Conservation (phyloP, 2,329 filamentous ascomycete species). For the Ascosphaera apis region DNA sequence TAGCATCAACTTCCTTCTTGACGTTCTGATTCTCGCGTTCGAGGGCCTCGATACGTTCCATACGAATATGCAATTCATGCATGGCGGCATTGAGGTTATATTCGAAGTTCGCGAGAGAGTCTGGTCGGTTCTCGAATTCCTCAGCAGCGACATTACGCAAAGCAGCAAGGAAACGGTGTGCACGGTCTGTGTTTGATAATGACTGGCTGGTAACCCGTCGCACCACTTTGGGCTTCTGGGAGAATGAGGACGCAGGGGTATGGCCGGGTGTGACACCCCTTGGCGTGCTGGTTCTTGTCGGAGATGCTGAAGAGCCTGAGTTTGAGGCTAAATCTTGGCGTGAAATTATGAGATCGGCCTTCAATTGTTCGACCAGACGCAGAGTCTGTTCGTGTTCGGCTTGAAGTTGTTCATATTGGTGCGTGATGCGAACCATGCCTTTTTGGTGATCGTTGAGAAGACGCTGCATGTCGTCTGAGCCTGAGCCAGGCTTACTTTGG, state of each 20-base stretch:
- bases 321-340: conserved; percentile 17
- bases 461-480: conserved; percentile 36
- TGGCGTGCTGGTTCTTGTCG: conserved; percentile 36
- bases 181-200: conserved; percentile 56
- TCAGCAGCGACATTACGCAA: conserved; percentile 73
- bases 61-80: conserved; percentile 69
- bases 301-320: conserved; percentile 18
- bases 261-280: neutral
- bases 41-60: conserved; percentile 72
- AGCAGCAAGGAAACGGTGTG: conserved; percentile 73
- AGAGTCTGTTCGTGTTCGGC: conserved; percentile 60
- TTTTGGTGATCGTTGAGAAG: conserved; percentile 56
- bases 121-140: conserved; percentile 59
- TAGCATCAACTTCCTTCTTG: conserved; percentile 91
- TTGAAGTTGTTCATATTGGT: conserved; percentile 66
- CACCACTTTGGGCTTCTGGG: conserved; percentile 43
- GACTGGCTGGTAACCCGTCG: conserved; percentile 85
- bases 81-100: conserved; percentile 76
- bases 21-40: conserved; percentile 63
- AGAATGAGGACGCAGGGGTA: conserved; percentile 17
- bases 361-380: conserved; percentile 74
- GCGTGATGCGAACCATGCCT: conserved; percentile 46
- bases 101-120: conserved; percentile 80
- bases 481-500: neutral
- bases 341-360: conserved; percentile 63